These are phyloP conservation scores for Trichoderma lentiforme DNA, from an alignment of 2,329 filamentous ascomycete genomes.

Conservation along the genomic window DNA sequence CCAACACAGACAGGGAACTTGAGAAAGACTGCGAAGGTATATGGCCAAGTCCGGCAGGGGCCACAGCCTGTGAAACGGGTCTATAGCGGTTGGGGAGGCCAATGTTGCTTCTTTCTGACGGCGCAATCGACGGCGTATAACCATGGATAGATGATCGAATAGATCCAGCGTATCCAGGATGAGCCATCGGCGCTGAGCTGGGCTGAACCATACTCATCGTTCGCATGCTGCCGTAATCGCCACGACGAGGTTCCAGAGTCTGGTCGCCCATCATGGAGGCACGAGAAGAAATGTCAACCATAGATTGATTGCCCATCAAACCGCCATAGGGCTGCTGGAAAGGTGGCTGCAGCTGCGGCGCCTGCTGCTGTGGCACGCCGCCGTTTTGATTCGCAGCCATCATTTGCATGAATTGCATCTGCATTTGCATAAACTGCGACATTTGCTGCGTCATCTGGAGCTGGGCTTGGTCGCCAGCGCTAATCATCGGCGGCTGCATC, in stretches of 20 bases:
- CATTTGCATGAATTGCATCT: conserved; percentile 93
- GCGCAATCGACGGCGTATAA: conserved; percentile 89
- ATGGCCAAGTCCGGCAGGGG: conserved; percentile 34
- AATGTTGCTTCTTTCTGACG: conserved; percentile 91
- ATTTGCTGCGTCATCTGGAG: conserved; percentile 80
- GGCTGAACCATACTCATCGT: conserved; percentile 85
- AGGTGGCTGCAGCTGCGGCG: conserved; percentile 16
- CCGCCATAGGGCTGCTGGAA: conserved; percentile 31
- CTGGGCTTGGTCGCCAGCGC: conserved; percentile 67
- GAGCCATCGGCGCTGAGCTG: conserved; percentile 56
- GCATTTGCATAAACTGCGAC: conserved; percentile 87
- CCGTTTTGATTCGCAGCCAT: conserved; percentile 49
- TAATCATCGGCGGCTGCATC: conserved; percentile 48
- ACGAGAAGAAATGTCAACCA: conserved; percentile 43
- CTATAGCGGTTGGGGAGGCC: conserved; percentile 87
- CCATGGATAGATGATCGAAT: conserved; percentile 42
- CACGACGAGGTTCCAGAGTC: conserved; percentile 42
- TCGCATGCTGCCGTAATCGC: conserved; percentile 49
- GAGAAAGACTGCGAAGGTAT: conserved; percentile 35
- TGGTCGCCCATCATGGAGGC: conserved; percentile 48
- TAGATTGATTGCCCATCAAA: conserved; percentile 37
- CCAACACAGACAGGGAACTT: conserved; percentile 31
- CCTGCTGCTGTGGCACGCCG: conserved; percentile 27
- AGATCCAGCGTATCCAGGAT: conserved; percentile 33
- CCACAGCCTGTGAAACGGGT: conserved; percentile 68